Evolutionary conservation across 345 rosid genomes (phyloP), one percentile per base, ranked within the genome.

Genomic region (Salix brachista): DNA sequence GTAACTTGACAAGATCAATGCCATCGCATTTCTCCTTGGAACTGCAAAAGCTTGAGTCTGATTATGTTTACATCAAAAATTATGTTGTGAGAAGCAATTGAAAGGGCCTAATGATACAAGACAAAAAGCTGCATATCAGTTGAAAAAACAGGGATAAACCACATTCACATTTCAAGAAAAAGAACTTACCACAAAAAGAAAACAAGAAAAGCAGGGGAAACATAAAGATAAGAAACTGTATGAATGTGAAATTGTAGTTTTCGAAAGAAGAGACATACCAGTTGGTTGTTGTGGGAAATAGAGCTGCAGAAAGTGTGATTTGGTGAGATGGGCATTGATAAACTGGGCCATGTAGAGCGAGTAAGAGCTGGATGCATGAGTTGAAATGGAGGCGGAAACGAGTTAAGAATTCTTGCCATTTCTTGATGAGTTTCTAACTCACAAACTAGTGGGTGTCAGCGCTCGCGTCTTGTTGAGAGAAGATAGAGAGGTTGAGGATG

Each of bases 21-120:
- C 80, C 84, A 88, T 74, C 65, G 86, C 89, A 34, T 75, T 84
- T 86, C 93, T 93, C 87, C 94, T 91, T 66, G 87, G 89, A 86
- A 91, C 92, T 89, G 94, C 90, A 88, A 88, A 90, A 86, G 81
- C 94, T 87, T 87, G 87, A 83, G 80, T 86, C 91, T 87, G 91
- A 86, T 84, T 88, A 83, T 65, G 61, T 67, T 72, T 75, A 42
- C 61, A 79, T 64, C 18, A 87, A 87, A 84, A 77, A 74, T 21
- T 62, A 36, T 75, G 73, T 75, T 69, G 84, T 74, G 82, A 80
- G 61, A 82, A 82, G 79, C 80, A 80, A 74, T 69, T 39, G 41
- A 41, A 39, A n/a, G 50, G n/a, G 39, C 19, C 58, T 32, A 10
- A n/a, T 58, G 64, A 23, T 23, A 46, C 52, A 46, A n/a, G 64